Evolutionary conservation across 2,329 filamentous ascomycete genomes (phyloP).

Genomic region (Esteya vermicola): DNA sequence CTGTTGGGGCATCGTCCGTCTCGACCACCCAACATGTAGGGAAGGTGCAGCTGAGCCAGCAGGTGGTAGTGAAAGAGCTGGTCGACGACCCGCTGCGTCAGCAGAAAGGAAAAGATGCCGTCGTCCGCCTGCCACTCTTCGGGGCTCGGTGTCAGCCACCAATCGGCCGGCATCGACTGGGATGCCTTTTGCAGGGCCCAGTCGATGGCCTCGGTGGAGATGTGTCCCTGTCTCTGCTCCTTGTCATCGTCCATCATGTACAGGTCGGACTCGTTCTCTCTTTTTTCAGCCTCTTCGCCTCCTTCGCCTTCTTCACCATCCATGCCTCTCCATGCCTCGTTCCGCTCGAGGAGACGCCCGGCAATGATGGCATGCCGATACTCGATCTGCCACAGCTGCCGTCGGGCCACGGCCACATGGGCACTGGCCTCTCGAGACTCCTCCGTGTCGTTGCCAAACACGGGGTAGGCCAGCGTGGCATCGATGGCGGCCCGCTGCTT

Average conservation of each 20-base stretch:
- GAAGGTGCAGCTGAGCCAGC: slow-evolving; percentile 27
- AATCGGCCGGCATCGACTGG: slow-evolving; percentile 23
- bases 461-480: neutral
- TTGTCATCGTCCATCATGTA: too few species aligned
- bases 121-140: neutral
- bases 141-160: slow-evolving; percentile 23
- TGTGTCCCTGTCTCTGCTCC: too few species aligned
- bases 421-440: too few species aligned
- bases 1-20: slow-evolving; percentile 13
- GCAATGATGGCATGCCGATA: slow-evolving; percentile 17
- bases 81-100: slow-evolving; percentile 21
- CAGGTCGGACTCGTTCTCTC: too few species aligned
- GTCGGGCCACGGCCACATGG: too few species aligned
- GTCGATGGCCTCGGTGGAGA: slow-evolving; percentile 23
- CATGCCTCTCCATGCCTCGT: slow-evolving; percentile 5
- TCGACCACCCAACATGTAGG: slow-evolving; percentile 24
- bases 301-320: too few species aligned
- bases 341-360: slow-evolving; percentile 24
- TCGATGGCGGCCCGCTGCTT: too few species aligned
- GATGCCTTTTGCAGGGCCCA: slow-evolving; percentile 21
- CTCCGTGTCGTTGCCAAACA: too few species aligned
- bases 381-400: slow-evolving; percentile 16
- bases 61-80: slow-evolving; percentile 27
- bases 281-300: too few species aligned
- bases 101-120: slow-evolving; percentile 9